Conservation (phyloP, 2,329 filamentous ascomycete genomes). For the Ophiostoma himal-ulmi region DNA sequence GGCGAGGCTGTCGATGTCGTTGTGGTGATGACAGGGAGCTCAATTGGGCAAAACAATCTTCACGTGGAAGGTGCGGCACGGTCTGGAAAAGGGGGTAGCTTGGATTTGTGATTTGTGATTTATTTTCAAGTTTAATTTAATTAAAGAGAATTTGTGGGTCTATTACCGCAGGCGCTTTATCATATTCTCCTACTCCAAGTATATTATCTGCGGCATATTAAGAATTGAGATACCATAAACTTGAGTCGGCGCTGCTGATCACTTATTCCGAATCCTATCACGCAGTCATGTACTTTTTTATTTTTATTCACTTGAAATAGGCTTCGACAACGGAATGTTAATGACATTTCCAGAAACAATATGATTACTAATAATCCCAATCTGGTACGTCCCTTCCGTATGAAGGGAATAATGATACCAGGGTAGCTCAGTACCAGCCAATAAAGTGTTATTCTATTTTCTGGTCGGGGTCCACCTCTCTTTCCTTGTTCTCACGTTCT, state of each 20-base stretch:
- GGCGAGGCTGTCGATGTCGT: conserved; percentile 7
- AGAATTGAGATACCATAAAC: too few species aligned
- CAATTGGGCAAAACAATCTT: conserved; percentile 1
- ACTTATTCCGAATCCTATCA: not conserved
- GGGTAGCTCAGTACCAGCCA: not conserved
- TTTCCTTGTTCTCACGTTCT: not conserved
- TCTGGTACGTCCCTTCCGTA: not conserved
- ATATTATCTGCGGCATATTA: conserved; percentile 2
- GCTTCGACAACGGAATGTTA: not conserved
- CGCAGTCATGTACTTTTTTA: too few species aligned
- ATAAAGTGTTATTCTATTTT: not conserved
- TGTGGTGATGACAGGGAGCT: not conserved
- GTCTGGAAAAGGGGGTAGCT: not conserved
- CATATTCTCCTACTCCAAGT: not conserved
- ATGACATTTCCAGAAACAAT: not conserved
- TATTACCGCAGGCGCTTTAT: not conserved
- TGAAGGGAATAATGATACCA: not conserved
- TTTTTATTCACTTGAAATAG: not conserved
- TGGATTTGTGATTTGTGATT: not conserved
- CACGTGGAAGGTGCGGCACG: not conserved
- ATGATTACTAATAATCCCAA: not conserved
- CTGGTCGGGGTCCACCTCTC: not conserved
- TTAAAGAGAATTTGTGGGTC: not conserved
- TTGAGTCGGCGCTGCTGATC: not conserved
- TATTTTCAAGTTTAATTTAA: not conserved